phyloP scores from a whole-genome alignment of 2,329 filamentous ascomycete genomes.

The Microcera coccophila region DNA sequence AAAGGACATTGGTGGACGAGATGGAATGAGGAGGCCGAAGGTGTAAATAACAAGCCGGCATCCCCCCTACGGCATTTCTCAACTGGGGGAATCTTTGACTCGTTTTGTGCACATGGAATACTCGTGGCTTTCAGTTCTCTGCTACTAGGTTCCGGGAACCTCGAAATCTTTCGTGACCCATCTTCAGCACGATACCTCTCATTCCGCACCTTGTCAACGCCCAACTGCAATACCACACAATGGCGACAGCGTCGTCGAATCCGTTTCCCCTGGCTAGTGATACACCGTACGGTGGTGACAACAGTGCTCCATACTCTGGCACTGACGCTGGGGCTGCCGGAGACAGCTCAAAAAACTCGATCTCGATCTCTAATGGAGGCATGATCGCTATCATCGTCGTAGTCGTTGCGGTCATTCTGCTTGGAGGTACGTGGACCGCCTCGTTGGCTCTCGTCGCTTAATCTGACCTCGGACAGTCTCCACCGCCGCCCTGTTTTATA shows the following conservation, averaged over 20 bases:
- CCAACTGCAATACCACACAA: slow-evolving; percentile 39
- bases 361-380: slow-evolving; percentile 63
- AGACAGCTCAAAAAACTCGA: slow-evolving; percentile 50
- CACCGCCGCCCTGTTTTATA: slow-evolving; percentile 66
- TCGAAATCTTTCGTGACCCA: slow-evolving; percentile 1
- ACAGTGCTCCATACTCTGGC: slow-evolving; percentile 40
- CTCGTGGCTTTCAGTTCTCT: slow-evolving; percentile 3
- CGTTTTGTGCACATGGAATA: slow-evolving; percentile 4
- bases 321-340: slow-evolving; percentile 64
- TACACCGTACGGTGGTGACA: slow-evolving; percentile 32
- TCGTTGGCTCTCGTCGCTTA: not conserved
- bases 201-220: slow-evolving; percentile 3
- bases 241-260: slow-evolving; percentile 38
- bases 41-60: not conserved
- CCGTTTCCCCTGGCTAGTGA: slow-evolving; percentile 44
- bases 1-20: not conserved
- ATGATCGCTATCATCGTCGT: slow-evolving; percentile 72
- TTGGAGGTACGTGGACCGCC: slow-evolving; percentile 57
- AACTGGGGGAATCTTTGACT: not conserved
- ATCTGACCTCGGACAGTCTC: slow-evolving; percentile 45
- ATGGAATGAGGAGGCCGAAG: not conserved
- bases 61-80: not conserved
- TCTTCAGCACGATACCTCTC: slow-evolving; percentile 3
- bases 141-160: slow-evolving; percentile 20
- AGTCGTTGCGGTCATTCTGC: slow-evolving; percentile 61